Conservation (phyloP, 805 yeast genomes). For the Kodamaea jinghongensis region DNA sequence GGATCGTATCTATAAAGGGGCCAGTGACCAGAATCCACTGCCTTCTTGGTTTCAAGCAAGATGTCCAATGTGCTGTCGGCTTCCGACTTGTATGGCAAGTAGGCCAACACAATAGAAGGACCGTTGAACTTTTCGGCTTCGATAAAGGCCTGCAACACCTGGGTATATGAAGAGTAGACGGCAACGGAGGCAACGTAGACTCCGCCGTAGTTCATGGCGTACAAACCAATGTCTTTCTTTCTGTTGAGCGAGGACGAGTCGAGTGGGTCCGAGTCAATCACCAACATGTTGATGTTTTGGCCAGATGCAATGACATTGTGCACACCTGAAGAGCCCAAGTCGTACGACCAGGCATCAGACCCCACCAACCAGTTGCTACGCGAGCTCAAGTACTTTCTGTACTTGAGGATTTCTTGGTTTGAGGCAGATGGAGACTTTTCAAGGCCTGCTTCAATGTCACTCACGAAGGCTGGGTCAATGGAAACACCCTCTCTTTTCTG, state of each 20-base stretch:
- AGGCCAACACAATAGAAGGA: constrained; percentile 88
- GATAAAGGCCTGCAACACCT: constrained; percentile 78
- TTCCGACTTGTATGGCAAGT: constrained; percentile 72
- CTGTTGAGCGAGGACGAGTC: constrained; percentile 45
- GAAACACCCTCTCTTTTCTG: constrained; percentile 39
- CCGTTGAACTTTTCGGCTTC: constrained; percentile 91
- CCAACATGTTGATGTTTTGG: constrained; percentile 75
- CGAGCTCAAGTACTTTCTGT: constrained; percentile 44
- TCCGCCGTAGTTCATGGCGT: constrained; percentile 89
- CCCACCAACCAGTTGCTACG: constrained; percentile 81
- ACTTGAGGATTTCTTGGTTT: constrained; percentile 46
- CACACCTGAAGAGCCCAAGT: constrained; percentile 86
- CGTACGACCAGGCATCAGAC: constrained; percentile 94
- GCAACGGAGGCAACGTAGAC: constrained; percentile 94
- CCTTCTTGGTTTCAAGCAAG: constrained; percentile 80
- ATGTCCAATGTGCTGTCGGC: constrained; percentile 67
- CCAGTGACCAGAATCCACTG: constrained; percentile 95
- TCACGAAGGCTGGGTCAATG: constrained; percentile 23
- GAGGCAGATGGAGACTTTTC: constrained; percentile 36
- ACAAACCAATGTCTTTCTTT: constrained; percentile 89
- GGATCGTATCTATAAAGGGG: constrained; percentile 91
- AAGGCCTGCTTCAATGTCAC: constrained; percentile 37
- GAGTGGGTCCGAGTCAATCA: constrained; percentile 72
- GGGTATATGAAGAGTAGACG: constrained; percentile 89
- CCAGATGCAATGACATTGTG: constrained; percentile 78